Conservation (phyloP, 768 basidiomycete genomes). For the Leccinum uliginosum region DNA sequence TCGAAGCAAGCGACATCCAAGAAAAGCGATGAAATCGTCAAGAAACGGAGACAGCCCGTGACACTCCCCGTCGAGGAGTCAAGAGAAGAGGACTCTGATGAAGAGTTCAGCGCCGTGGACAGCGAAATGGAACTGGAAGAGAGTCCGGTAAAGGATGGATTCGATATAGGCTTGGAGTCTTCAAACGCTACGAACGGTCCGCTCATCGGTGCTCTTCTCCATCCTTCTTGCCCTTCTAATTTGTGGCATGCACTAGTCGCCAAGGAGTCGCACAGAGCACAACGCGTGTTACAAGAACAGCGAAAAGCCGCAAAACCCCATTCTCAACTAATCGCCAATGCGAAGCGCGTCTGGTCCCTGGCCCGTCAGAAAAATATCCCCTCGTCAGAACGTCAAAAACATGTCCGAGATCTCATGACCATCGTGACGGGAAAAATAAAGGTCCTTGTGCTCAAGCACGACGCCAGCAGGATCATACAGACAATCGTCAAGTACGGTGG, state of each 20-base stretch:
- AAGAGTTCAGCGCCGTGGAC: slow-evolving; percentile 32
- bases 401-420: slow-evolving; percentile 69
- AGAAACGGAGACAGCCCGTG: slow-evolving; percentile 61
- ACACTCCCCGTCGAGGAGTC: slow-evolving; percentile 37
- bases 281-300: slow-evolving; percentile 61
- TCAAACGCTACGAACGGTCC: slow-evolving; percentile 60
- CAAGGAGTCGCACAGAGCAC: slow-evolving; percentile 67
- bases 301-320: slow-evolving; percentile 77
- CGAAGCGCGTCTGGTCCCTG: slow-evolving; percentile 74
- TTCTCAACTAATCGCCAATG: slow-evolving; percentile 60
- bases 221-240: slow-evolving; percentile 8
- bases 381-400: slow-evolving; percentile 66
- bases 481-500: slow-evolving; percentile 79
- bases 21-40: slow-evolving; percentile 32
- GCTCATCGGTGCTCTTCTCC: slow-evolving; percentile 12
- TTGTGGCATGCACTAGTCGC: slow-evolving; percentile 38
- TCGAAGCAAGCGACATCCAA: slow-evolving; percentile 30
- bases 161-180: slow-evolving; percentile 24
- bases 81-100: slow-evolving; percentile 35
- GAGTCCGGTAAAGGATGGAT: slow-evolving; percentile 27
- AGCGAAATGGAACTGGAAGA: slow-evolving; percentile 27
- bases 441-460: slow-evolving; percentile 87
- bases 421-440: slow-evolving; percentile 77
- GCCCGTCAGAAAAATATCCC: slow-evolving; percentile 70
- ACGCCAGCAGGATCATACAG: slow-evolving; percentile 83